phyloP scores from a whole-genome alignment of 1,139 yeast species.

The Meyerozyma smithsonii region DNA sequence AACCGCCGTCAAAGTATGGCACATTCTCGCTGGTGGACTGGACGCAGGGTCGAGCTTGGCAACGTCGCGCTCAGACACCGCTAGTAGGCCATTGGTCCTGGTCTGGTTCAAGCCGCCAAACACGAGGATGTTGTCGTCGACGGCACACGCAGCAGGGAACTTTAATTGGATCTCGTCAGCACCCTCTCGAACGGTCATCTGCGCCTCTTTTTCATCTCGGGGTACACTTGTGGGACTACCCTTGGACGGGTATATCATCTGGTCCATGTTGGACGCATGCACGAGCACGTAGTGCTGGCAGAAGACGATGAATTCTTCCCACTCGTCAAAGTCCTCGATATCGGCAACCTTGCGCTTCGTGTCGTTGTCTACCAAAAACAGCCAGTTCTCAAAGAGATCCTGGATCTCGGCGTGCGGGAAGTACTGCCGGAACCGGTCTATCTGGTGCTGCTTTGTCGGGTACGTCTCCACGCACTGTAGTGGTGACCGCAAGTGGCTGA shows the following conservation, averaged over 20 bases:
- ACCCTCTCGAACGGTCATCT: slow-evolving; percentile 5
- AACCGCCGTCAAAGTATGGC: slow-evolving; percentile 48
- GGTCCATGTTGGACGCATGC: slow-evolving; percentile 52
- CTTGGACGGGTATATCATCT: neutral
- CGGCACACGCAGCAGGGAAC: slow-evolving; percentile 37
- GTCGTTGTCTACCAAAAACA: slow-evolving; percentile 30
- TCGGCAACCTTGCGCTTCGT: slow-evolving; percentile 39
- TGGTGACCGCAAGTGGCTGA: slow-evolving; percentile 63
- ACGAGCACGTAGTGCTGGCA: slow-evolving; percentile 72
- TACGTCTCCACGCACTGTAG: slow-evolving; percentile 61
- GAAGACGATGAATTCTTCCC: slow-evolving; percentile 76
- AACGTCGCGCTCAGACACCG: slow-evolving; percentile 12
- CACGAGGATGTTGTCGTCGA: slow-evolving; percentile 24
- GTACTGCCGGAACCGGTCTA: slow-evolving; percentile 40
- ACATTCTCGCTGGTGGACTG: slow-evolving; percentile 48
- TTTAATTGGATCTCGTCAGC: slow-evolving; percentile 30
- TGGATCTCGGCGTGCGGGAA: slow-evolving; percentile 48
- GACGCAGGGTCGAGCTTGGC: slow-evolving; percentile 7
- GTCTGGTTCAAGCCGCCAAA: slow-evolving; percentile 57
- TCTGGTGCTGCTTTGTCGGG: slow-evolving; percentile 48
- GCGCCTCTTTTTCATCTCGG: slow-evolving; percentile 1
- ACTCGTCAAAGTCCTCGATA: slow-evolving; percentile 74
- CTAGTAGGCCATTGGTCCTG: slow-evolving; percentile 23
- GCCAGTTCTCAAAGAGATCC: slow-evolving; percentile 60
- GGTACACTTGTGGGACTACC: neutral